Percentiles rank a stretch among this genome's conserved stretches.
These are phyloP conservation scores for Phyllosticta citribraziliensis DNA, from an alignment of 2,329 filamentous ascomycete genomes.

Conservation along the genomic window DNA sequence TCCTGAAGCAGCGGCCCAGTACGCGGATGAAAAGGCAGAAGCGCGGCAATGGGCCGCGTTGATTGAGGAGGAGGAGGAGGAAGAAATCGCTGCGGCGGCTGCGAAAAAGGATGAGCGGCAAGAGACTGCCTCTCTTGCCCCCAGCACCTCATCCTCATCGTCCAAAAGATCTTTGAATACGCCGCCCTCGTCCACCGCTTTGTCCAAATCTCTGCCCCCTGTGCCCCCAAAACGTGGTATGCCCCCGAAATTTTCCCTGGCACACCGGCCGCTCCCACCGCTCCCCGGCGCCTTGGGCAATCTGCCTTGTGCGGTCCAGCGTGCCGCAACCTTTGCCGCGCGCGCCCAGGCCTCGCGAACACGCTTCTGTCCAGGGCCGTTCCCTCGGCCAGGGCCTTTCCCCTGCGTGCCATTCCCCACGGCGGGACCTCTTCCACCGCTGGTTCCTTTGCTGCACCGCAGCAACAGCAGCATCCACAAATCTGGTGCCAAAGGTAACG, in stretches of 20 bases:
- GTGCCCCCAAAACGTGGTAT: not conserved
- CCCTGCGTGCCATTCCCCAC: not conserved
- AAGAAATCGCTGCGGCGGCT: not conserved
- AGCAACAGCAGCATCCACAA: slow-evolving; percentile 7
- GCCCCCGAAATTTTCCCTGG: not conserved
- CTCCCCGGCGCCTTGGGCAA: not conserved
- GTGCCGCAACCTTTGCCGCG: not conserved
- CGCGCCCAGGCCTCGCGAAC: not conserved
- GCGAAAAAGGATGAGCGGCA: not conserved
- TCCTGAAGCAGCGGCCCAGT: slow-evolving; percentile 15
- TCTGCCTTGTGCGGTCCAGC: not conserved
- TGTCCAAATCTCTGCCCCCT: not conserved
- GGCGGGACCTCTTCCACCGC: not conserved
- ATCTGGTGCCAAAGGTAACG: slow-evolving; percentile 1
- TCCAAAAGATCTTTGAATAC: not conserved
- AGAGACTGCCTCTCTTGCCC: not conserved
- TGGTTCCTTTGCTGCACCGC: not conserved
- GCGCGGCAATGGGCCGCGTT: not conserved
- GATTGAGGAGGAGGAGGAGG: not conserved
- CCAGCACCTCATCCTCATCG: not conserved
- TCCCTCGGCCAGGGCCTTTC: not conserved
- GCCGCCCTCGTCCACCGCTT: not conserved
- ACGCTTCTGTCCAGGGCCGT: not conserved
- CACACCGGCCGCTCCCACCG: not conserved
- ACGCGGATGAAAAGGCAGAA: slow-evolving; percentile 1